phyloP scores from a whole-genome alignment of 163 green algal genomes.

The Prototheca cutis region DNA sequence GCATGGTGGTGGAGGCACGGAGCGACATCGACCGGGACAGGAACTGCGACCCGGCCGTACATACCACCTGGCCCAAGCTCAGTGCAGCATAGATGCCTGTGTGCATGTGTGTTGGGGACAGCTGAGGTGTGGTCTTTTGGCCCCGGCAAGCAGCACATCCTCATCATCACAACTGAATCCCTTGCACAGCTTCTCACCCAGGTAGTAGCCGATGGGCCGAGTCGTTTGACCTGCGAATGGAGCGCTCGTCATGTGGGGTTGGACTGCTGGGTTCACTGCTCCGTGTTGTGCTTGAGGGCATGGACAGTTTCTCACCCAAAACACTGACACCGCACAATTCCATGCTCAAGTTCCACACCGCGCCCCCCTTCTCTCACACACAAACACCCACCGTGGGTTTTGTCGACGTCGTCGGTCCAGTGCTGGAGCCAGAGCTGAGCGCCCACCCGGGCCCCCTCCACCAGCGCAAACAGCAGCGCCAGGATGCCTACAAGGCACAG shows the following conservation, averaged over 20 bases:
- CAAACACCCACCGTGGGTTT: slow-evolving; percentile 9
- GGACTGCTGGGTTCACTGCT: no score
- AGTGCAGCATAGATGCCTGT: slow-evolving; percentile 40
- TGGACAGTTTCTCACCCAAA: no score
- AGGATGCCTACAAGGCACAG: slow-evolving; percentile 19
- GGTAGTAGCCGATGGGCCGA: slow-evolving; percentile 17
- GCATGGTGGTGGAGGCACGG: slow-evolving; percentile 15
- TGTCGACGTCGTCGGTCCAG: slow-evolving; percentile 36
- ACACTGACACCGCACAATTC: no score
- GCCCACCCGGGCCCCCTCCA: slow-evolving; percentile 35
- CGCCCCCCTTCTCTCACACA: no score
- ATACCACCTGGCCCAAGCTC: slow-evolving; percentile 28
- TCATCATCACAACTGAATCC: no score
- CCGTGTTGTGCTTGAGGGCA: no score
- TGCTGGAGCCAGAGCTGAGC: slow-evolving; percentile 49
- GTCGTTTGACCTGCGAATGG: not conserved
- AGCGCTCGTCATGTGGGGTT: no score
- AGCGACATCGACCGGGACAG: slow-evolving; percentile 18
- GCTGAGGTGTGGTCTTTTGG: no score
- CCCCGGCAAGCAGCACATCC: no score
- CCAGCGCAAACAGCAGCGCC: slow-evolving; percentile 25
- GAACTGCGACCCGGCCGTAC: slow-evolving; percentile 19
- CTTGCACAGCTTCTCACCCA: no score
- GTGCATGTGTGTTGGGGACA: no score
- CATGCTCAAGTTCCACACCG: no score